Percentiles rank a stretch among this genome's conserved stretches.
phyloP scores from a whole-genome alignment of 1,284 basidiomycete species.

The Schizopora paradoxa region DNA sequence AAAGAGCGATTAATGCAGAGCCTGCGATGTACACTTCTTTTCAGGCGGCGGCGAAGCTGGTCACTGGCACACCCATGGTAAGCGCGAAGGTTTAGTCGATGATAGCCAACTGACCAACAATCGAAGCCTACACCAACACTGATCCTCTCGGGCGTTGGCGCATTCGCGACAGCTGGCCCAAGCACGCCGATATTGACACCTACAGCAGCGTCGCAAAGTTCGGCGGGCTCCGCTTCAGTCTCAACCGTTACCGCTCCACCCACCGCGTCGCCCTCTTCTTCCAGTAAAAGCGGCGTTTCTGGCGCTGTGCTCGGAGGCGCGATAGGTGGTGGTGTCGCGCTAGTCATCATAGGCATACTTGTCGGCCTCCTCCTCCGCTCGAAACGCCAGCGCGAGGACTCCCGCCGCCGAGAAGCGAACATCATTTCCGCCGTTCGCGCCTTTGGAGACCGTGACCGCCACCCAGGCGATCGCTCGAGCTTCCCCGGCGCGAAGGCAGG shows the following conservation, averaged over 20 bases:
- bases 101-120: not conserved
- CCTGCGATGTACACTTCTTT: slow-evolving; percentile 4
- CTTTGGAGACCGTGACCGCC: not conserved
- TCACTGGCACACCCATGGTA: slow-evolving; percentile 9
- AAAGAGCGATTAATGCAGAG: slow-evolving; percentile 15
- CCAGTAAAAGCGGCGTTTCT: not conserved
- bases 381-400: slow-evolving; percentile 1
- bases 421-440: not conserved
- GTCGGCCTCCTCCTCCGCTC: slow-evolving; percentile 3
- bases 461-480: not conserved
- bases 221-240: not conserved
- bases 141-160: slow-evolving; percentile 10
- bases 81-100: not conserved
- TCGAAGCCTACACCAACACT: slow-evolving; percentile 9
- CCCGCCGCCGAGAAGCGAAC: not conserved
- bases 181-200: slow-evolving; percentile 9
- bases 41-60: slow-evolving; percentile 9
- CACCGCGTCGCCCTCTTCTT: not conserved
- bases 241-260: slow-evolving; percentile 2
- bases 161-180: slow-evolving; percentile 9
- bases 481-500: not conserved
- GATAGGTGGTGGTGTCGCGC: slow-evolving; percentile 2
- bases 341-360: slow-evolving; percentile 2
- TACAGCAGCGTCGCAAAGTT: not conserved
- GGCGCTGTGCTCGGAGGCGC: slow-evolving; percentile 13